Conservation (phyloP, 495 filamentous ascomycete genomes). For the Aspergillus cristatus region DNA sequence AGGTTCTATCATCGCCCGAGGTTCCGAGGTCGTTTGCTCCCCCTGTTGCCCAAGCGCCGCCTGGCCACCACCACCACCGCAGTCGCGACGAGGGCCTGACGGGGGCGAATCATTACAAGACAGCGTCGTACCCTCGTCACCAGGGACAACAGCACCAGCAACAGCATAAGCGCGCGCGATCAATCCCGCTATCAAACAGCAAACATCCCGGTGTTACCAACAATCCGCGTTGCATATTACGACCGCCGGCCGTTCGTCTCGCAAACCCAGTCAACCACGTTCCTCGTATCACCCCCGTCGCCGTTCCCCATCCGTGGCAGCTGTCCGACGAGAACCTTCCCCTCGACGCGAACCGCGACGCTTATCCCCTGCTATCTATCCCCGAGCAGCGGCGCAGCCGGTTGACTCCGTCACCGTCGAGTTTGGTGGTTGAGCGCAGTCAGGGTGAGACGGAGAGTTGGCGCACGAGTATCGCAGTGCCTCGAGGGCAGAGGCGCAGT, state of each 20-base stretch:
- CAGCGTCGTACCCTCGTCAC: constrained; percentile 6
- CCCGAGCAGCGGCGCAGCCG: constrained; percentile 56
- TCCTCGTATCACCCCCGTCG: constrained; percentile 35
- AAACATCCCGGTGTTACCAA: constrained; percentile 1
- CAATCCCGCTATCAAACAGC: too few relatives aligned
- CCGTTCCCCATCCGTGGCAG: constrained; percentile 18
- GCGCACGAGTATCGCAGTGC: constrained; percentile 59
- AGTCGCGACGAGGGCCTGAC: constrained; percentile 1
- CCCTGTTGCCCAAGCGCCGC: constrained; percentile 7
- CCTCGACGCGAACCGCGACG: constrained; percentile 37
- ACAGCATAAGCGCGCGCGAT: too few relatives aligned
- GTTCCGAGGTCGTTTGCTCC: constrained; percentile 20
- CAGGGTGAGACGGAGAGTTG: constrained; percentile 45
- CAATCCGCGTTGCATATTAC: constrained; percentile 12
- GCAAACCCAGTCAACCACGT: constrained; percentile 43
- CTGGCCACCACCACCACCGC: constrained; percentile 15
- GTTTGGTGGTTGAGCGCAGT: constrained; percentile 57
- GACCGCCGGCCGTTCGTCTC: constrained; percentile 33
- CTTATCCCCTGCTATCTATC: constrained; percentile 60
- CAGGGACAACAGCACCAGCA: too few relatives aligned
- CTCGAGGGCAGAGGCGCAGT: constrained; percentile 42
- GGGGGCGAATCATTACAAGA: constrained; percentile 7
- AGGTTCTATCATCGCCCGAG: constrained; percentile 23
- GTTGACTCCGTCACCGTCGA: constrained; percentile 44
- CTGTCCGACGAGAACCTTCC: constrained; percentile 32